phyloP scores from a whole-genome alignment of 495 filamentous ascomycete species.

The Aspergillus steynii region DNA sequence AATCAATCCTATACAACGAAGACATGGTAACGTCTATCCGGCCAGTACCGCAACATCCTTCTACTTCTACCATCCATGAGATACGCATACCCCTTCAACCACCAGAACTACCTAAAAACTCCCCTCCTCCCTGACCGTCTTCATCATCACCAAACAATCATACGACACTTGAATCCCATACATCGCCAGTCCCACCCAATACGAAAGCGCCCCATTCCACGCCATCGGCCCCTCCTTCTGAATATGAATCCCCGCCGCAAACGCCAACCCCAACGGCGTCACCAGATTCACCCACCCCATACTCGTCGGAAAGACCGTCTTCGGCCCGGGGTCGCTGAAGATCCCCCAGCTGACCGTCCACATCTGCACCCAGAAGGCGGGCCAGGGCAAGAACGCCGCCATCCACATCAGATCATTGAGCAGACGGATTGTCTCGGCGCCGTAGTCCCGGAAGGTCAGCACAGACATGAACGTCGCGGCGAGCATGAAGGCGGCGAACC shows the following conservation, averaged over 20 bases:
- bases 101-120: too few species aligned
- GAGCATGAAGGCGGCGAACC: neutral
- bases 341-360: neutral
- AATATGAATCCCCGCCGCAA: neutral
- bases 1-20: too few species aligned
- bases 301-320: neutral
- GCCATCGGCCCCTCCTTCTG: neutral
- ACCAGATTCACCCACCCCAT: neutral
- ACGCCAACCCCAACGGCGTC: neutral
- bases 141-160: too few species aligned
- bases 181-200: too few species aligned
- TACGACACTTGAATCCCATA: too few species aligned
- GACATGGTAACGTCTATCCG: too few species aligned
- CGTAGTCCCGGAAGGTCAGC: neutral
- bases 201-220: neutral
- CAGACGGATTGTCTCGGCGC: neutral
- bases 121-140: too few species aligned
- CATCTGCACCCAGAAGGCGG: neutral
- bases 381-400: neutral
- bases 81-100: too few species aligned
- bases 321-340: neutral
- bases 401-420: neutral
- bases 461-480: neutral
- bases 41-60: too few species aligned
- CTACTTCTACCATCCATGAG: too few species aligned